These are phyloP conservation scores for Hyaloscypha finlandica DNA, from an alignment of 495 filamentous ascomycete genomes.

Conservation along the genomic window DNA sequence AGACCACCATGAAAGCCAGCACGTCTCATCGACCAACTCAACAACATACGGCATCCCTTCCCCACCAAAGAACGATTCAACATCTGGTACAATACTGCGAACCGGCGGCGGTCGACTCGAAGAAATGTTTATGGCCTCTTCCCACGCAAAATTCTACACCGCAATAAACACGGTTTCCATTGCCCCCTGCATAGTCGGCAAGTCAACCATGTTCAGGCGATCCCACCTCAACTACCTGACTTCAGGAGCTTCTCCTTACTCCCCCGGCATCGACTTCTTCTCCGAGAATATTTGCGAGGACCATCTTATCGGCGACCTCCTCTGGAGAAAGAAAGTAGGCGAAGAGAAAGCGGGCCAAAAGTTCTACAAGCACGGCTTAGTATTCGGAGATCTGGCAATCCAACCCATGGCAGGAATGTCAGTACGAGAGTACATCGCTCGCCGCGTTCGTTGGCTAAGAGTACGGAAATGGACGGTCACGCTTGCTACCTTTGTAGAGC, in stretches of 20 bases:
- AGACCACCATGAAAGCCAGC: slow-evolving; percentile 17
- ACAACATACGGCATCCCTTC: slow-evolving; percentile 21
- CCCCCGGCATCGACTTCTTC: slow-evolving; percentile 85
- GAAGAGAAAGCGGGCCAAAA: slow-evolving; percentile 49
- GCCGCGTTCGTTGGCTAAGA: slow-evolving; percentile 87
- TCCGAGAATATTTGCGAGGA: slow-evolving; percentile 97
- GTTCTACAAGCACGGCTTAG: slow-evolving; percentile 77
- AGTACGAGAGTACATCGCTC: slow-evolving; percentile 75
- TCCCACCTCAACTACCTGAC: slow-evolving; percentile 68
- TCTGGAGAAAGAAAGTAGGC: slow-evolving; percentile 67
- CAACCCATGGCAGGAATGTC: slow-evolving; percentile 86
- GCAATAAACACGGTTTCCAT: slow-evolving; percentile 93
- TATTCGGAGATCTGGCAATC: slow-evolving; percentile 82
- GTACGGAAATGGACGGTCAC: slow-evolving; percentile 94
- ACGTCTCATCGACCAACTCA: slow-evolving; percentile 33
- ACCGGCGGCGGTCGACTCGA: slow-evolving; percentile 82
- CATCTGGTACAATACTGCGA: slow-evolving; percentile 33
- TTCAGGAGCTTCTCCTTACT: slow-evolving; percentile 45
- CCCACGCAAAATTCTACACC: slow-evolving; percentile 97
- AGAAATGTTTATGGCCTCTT: slow-evolving; percentile 89
- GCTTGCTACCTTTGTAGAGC: slow-evolving; percentile 89
- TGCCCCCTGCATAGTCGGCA: slow-evolving; percentile 93
- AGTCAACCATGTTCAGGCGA: slow-evolving; percentile 96
- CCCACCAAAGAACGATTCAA: slow-evolving; percentile 30
- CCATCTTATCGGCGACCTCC: slow-evolving; percentile 88